A percentile compares a stretch with the other conserved stretches of the same genome.
Conservation (phyloP, 371 early-diverging fungal genomes). For the Spiromyces aspiralis region DNA sequence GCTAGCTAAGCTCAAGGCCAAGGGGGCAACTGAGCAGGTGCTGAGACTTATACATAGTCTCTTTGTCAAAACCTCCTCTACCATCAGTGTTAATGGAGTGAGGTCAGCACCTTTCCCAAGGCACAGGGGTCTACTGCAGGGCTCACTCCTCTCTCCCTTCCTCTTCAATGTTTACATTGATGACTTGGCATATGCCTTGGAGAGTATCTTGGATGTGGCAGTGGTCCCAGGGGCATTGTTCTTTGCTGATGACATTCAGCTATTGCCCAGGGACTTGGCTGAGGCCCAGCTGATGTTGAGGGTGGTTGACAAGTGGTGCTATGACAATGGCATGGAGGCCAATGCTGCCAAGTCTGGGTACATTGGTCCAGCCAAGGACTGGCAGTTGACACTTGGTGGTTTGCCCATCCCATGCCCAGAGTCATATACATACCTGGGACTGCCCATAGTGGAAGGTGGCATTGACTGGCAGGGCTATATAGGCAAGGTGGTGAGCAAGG, state of each 20-base stretch:
- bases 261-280: neutral
- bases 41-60: neutral
- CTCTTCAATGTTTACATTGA: constrained; percentile 1
- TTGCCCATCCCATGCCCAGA: neutral
- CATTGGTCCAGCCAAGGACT: neutral
- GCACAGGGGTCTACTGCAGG: constrained; percentile 1
- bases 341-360: neutral
- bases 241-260: constrained; percentile 2
- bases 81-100: neutral
- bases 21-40: neutral
- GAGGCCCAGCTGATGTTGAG: neutral
- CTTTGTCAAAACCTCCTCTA: neutral
- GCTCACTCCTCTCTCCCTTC: constrained; percentile 1
- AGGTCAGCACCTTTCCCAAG: neutral
- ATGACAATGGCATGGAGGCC: neutral
- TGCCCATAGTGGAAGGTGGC: neutral
- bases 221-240: neutral
- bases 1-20: neutral
- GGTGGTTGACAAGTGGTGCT: neutral
- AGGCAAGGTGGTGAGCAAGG: neutral
- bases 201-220: neutral
- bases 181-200: neutral
- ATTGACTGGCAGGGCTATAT: neutral
- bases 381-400: neutral
- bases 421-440: constrained; percentile 1